Conservation (phyloP, 176 grass and related monocot genomes). For the Zea luxurians region DNA sequence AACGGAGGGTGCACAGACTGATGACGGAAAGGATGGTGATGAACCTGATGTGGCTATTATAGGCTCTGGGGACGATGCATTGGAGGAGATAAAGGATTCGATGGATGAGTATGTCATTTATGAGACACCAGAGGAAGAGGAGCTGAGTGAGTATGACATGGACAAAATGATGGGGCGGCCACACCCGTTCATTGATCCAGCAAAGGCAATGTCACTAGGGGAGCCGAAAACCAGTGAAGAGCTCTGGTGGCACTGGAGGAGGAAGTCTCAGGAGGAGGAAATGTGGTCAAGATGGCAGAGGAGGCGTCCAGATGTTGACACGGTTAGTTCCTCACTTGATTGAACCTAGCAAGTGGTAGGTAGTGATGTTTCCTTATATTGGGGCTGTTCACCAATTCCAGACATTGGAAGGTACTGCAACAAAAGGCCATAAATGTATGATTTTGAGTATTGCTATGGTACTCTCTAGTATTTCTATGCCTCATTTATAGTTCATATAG, state of each 20-base stretch:
- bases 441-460: conserved; percentile 5
- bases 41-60: conserved; percentile 33
- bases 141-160: conserved; percentile 68
- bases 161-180: conserved; percentile 78
- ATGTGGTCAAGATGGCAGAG: conserved; percentile 96
- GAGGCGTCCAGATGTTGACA: conserved; percentile 77
- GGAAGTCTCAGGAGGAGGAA: conserved; percentile 64
- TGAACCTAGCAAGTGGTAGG: conserved; percentile 1
- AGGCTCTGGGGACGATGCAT: conserved; percentile 36
- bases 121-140: conserved; percentile 65
- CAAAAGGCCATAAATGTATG: not conserved
- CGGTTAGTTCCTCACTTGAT: conserved; percentile 49
- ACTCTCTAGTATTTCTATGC: conserved; percentile 20
- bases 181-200: conserved; percentile 75
- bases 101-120: conserved; percentile 78
- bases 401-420: conserved; percentile 24
- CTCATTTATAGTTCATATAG: conserved; percentile 17
- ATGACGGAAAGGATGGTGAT: conserved; percentile 20
- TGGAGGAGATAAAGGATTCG: conserved; percentile 47
- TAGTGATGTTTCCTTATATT: not conserved
- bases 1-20: conserved; percentile 32
- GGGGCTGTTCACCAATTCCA: not conserved
- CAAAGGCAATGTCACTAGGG: conserved; percentile 59
- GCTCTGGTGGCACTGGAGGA: conserved; percentile 99
- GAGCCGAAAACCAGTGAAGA: conserved; percentile 74